These are phyloP conservation scores for Boletus smithii DNA, from an alignment of 1,284 basidiomycete genomes.

Conservation along the genomic window DNA sequence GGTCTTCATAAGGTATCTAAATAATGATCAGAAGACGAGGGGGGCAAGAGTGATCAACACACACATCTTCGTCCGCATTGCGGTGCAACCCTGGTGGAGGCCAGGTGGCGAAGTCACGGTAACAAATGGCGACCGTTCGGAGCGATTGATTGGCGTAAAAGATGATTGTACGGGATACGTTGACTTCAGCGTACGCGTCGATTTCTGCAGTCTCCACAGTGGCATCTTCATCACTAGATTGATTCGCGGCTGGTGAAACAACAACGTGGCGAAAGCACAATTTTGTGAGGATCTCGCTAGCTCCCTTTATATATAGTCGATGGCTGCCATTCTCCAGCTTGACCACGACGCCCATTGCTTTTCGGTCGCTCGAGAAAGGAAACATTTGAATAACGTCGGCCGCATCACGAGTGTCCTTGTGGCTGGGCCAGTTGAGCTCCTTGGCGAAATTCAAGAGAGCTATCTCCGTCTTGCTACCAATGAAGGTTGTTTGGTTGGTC, in stretches of 20 bases:
- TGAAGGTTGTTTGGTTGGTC: constrained; percentile 65
- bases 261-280: constrained; percentile 72
- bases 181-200: constrained; percentile 64
- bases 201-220: constrained; percentile 61
- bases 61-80: constrained; percentile 58
- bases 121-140: constrained; percentile 90
- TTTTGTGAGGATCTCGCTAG: constrained; percentile 87
- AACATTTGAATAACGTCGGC: constrained; percentile 84
- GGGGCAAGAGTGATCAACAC: constrained; percentile 7
- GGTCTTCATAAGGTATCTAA: constrained; percentile 67
- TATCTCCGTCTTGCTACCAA: constrained; percentile 96
- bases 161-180: constrained; percentile 88
- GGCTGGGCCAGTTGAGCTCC: constrained; percentile 80
- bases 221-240: constrained; percentile 26
- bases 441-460: constrained; percentile 90
- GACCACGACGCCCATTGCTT: constrained; percentile 94
- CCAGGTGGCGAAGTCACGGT: constrained; percentile 85
- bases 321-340: constrained; percentile 54
- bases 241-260: constrained; percentile 44
- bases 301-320: constrained; percentile 89
- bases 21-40: constrained; percentile 4
- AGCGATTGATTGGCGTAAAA: constrained; percentile 97
- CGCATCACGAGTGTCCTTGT: constrained; percentile 63
- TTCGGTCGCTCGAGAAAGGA: constrained; percentile 93
- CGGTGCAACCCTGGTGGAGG: constrained; percentile 58